These are phyloP conservation scores for Paraglomus occultum DNA, from an alignment of 192 early-diverging fungal species.

Conservation along the genomic window DNA sequence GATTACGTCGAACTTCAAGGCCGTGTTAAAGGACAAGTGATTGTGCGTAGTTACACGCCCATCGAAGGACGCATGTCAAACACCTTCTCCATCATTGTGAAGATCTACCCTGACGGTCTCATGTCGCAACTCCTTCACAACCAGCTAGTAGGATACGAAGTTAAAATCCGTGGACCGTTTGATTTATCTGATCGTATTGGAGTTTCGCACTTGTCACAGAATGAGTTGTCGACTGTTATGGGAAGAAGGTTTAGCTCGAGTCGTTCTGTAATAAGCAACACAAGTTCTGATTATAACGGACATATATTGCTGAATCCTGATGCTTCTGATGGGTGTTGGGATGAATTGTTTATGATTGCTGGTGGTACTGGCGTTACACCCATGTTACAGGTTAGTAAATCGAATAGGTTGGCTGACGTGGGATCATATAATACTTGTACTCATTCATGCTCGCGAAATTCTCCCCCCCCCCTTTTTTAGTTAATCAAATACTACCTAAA, in stretches of 20 bases:
- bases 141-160: slow-evolving; percentile 22
- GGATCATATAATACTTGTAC: not conserved
- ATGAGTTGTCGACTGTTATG: too few species aligned
- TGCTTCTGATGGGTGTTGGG: slow-evolving; percentile 20
- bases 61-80: slow-evolving; percentile 8
- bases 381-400: slow-evolving; percentile 18
- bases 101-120: slow-evolving; percentile 27
- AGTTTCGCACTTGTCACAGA: too few species aligned
- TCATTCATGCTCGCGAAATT: not conserved
- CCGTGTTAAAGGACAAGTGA: slow-evolving; percentile 19
- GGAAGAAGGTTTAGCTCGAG: too few species aligned
- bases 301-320: slow-evolving; percentile 17
- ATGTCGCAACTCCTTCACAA: slow-evolving; percentile 15
- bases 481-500: slow-evolving; percentile 9
- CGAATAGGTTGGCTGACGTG: too few species aligned
- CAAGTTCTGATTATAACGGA: too few species aligned
- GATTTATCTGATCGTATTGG: slow-evolving; percentile 1
- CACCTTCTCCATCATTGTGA: slow-evolving; percentile 24
- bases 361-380: slow-evolving; percentile 31
- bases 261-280: too few species aligned
- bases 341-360: slow-evolving; percentile 27
- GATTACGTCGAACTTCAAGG: slow-evolving; percentile 28
- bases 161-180: slow-evolving; percentile 27
- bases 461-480: not conserved
- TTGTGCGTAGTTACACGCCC: slow-evolving; percentile 19